Percentiles rank a stretch among this genome's conserved stretches.
Conservation (phyloP, 257 asterid species). For the Solanum pimpinellifolium region DNA sequence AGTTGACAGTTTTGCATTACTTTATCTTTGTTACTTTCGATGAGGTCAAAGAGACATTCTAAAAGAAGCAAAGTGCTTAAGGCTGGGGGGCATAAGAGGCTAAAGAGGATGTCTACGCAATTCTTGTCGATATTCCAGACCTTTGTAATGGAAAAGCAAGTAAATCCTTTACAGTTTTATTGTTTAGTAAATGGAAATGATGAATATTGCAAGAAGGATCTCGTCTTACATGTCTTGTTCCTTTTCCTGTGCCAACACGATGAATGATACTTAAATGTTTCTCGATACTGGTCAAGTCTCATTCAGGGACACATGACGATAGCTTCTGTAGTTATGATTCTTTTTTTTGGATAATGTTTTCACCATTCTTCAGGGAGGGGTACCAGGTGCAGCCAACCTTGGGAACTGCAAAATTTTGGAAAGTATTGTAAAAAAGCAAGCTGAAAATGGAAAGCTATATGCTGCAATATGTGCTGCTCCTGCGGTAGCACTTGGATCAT, state of each 20-base stretch:
- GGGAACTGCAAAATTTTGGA: constrained; percentile 69
- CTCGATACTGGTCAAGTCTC: neutral
- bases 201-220: neutral
- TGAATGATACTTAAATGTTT: neutral
- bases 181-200: neutral
- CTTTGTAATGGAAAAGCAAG: neutral
- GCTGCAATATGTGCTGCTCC: constrained; percentile 99
- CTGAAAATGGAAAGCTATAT: constrained; percentile 47
- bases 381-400: constrained; percentile 81
- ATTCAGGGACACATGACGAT: neutral
- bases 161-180: neutral
- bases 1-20: neutral
- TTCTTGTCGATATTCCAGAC: neutral
- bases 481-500: constrained; percentile 83
- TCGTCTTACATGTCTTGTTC: neutral
- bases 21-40: neutral
- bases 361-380: constrained; percentile 55
- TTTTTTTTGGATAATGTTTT: neutral
- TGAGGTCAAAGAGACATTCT: neutral
- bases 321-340: neutral
- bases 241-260: neutral
- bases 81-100: neutral
- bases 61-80: neutral
- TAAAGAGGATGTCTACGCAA: neutral
- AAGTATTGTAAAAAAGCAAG: constrained; percentile 60